These are phyloP conservation scores for Hansenula sp. DNA, from an alignment of 1,139 yeast species.

Conservation along the genomic window DNA sequence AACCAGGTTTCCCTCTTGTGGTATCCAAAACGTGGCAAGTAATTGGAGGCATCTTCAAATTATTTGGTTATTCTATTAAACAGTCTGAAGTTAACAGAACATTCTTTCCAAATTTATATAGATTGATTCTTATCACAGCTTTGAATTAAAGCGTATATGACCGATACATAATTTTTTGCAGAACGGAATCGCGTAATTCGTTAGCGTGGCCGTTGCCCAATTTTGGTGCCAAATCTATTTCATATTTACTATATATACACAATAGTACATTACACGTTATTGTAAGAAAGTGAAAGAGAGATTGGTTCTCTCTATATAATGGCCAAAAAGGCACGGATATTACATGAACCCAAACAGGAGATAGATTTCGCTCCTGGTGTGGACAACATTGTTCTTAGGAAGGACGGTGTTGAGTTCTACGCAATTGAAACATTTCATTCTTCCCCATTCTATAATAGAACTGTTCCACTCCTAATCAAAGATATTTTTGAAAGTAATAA, in stretches of 20 bases:
- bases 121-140: not conserved
- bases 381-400: constrained; percentile 27
- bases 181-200: not conserved
- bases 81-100: too few relatives aligned
- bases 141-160: not conserved
- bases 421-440: constrained; percentile 31
- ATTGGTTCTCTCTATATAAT: not conserved
- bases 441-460: constrained; percentile 25
- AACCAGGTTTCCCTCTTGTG: constrained; percentile 77
- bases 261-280: not conserved
- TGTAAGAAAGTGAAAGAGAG: not conserved
- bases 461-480: constrained; percentile 27
- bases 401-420: constrained; percentile 27
- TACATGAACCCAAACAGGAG: constrained; percentile 2
- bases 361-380: constrained; percentile 34
- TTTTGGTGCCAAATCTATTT: not conserved
- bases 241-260: not conserved
- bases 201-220: too few relatives aligned
- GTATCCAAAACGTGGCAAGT: constrained; percentile 90
- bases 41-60: constrained; percentile 45
- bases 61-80: too few relatives aligned
- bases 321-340: constrained; percentile 8
- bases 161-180: not conserved
- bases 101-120: too few relatives aligned
- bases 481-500: constrained; percentile 25